Conservation (phyloP, 805 yeast species). For the Saturnispora quitensis region DNA sequence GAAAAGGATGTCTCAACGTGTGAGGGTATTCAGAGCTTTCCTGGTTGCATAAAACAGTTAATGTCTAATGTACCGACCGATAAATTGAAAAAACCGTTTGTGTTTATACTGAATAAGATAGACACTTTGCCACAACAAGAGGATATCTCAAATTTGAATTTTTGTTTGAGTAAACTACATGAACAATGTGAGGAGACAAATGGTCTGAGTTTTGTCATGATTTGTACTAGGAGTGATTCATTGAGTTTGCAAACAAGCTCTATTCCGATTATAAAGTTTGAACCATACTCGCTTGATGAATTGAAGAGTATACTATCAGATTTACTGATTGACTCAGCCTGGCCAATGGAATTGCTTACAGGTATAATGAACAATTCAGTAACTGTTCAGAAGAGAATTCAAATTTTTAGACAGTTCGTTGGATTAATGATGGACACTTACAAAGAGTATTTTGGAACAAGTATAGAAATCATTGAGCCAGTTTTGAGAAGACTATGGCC, state of each 20-base stretch:
- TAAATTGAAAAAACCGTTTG: conserved; percentile 25
- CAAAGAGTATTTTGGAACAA: conserved; percentile 36
- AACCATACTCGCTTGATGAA: conserved; percentile 30
- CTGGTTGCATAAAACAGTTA: conserved; percentile 33
- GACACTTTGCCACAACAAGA: conserved; percentile 31
- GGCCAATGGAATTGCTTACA: conserved; percentile 9
- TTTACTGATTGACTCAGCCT: conserved; percentile 10
- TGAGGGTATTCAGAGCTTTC: conserved; percentile 34
- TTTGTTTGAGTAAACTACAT: conserved; percentile 34
- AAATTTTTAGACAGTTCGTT: conserved; percentile 26
- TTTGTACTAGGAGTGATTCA: conserved; percentile 34
- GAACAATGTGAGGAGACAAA: conserved; percentile 31
- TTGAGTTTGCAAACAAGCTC: conserved; percentile 29
- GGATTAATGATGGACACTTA: conserved; percentile 38
- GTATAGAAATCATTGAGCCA: conserved; percentile 29
- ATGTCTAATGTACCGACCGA: conserved; percentile 1
- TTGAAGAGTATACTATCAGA: conserved; percentile 29
- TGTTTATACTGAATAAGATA: conserved; percentile 39
- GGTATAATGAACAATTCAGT: conserved; percentile 6
- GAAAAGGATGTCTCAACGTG: conserved; percentile 19
- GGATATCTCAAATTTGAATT: conserved; percentile 30
- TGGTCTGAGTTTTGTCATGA: conserved; percentile 29
- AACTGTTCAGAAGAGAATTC: conserved; percentile 9
- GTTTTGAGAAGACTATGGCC: conserved; percentile 26
- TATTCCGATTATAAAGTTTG: conserved; percentile 34